Percentiles rank a stretch among this genome's conserved stretches.
These are phyloP conservation scores for Amesomyces nigricolor DNA, from an alignment of 2,329 filamentous ascomycete species.

Conservation along the genomic window DNA sequence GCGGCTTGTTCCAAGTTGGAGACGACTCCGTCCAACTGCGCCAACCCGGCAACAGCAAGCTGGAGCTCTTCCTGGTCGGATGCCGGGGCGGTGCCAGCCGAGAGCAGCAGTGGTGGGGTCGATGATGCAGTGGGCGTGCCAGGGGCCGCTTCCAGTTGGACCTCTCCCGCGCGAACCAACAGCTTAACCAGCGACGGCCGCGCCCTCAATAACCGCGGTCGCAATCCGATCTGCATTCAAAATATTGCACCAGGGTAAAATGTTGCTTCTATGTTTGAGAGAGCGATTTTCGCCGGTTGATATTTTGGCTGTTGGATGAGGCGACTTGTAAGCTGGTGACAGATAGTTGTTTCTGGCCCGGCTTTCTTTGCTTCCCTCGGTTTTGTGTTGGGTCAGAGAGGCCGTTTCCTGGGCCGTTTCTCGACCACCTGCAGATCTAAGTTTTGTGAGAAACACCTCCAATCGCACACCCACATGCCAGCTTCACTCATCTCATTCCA, in stretches of 20 bases:
- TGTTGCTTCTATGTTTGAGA: no score
- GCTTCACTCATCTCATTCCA: no score
- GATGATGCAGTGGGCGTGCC: slow-evolving; percentile 24
- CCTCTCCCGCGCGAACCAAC: slow-evolving; percentile 34
- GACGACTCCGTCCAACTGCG: no score
- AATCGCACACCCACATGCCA: no score
- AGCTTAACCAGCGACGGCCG: slow-evolving; percentile 51
- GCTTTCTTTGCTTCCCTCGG: no score
- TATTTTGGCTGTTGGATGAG: no score
- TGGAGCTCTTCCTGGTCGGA: slow-evolving; percentile 25
- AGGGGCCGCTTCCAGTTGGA: slow-evolving; percentile 8
- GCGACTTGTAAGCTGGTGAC: no score
- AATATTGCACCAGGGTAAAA: slow-evolving; percentile 26
- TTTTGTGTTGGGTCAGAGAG: no score
- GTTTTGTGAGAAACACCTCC: no score
- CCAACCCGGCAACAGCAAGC: slow-evolving; percentile 17
- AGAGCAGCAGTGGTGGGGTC: slow-evolving; percentile 21
- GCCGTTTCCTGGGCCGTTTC: no score
- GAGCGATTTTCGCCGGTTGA: background rate
- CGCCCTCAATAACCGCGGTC: slow-evolving; percentile 45
- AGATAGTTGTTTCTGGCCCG: no score
- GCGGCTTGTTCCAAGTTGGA: slow-evolving; percentile 27
- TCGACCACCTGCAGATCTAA: no score
- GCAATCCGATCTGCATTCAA: slow-evolving; percentile 48
- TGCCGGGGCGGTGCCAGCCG: slow-evolving; percentile 20